Evolutionary conservation across 2,329 filamentous ascomycete genomes (phyloP), one percentile per base, ranked within the genome.

Genomic region (Apiospora rasikravindrae): DNA sequence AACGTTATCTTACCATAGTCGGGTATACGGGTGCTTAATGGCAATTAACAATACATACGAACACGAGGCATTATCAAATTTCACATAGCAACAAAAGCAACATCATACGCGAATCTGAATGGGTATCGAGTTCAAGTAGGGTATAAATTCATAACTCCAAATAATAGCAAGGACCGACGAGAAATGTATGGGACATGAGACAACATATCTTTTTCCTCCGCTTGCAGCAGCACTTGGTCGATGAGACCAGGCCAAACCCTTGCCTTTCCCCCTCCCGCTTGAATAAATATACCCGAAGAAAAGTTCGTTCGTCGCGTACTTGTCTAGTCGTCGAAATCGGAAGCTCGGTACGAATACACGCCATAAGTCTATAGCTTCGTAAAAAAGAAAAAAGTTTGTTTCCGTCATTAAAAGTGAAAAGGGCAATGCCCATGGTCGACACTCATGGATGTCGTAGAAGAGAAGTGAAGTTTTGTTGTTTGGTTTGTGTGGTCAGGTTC

Each of bases 141-240:
- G 57, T 64, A 64, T 64, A 64, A 8, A 64, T 40, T 64, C 57
- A 40, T n/a, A 40, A 64, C 57, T 64, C 57, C 57, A 37, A 64
- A n/a, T 64, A 40, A 40, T 22, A 64, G 33, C 57, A 64, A 64
- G 57, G 57, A 64, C 57, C 57, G 57, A 40, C 57, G 33, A 64
- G 57, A 64, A 64, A 40, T 64, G 33, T 40, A 40, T 22, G 53
- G 3, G 53, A 8, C 16, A n/a, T n/a, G 3, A n/a, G 29, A 22
- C 10, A 37, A 7, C 57, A n/a, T 61, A 57, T 14, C 53, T 33
- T 40, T 40, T 37, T 37, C 57, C 33, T 64, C 57, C 57, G 22
- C 57, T 57, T 33, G 26, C 51, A 37, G 33, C 33, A 37, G 33
- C 33, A 1, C 19, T 47, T 57, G 22, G 33, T 37, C n/a, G 16